Base-by-base conservation (phyloP, 805 yeast species). In the Candida succiphila region DNA sequence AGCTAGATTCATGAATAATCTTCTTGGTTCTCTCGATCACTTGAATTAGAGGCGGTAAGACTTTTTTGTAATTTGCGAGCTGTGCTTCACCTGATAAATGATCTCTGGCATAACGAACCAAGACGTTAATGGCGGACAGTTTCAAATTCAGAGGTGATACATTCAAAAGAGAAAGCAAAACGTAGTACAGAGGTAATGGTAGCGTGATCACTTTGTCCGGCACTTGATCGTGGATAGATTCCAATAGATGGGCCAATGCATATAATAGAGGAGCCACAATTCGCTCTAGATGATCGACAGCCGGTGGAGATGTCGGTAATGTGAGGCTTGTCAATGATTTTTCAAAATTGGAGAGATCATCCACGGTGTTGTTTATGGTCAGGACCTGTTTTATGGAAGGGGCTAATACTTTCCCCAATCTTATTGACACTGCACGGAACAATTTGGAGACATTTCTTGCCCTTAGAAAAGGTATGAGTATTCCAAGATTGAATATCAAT, bases 151-250 rank as follows among this genome's bases (percentile, higher is more conserved):
- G 29, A 31, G 48, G 41, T 29, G 45, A 48, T n/a, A 46, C 37
- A 19, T 42, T 42, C 25, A 55, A 37, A 16, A 51, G 41, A 9
- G 53, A 37, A 9, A 45, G 41, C 17, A 54, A 30, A 10, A 46
- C 45, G 36, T 49, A 54, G 21, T 48, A 48, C 15, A 55, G 29
- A 22, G 58, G 52, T 17, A 37, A 31, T 0, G 57, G 56, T 3
- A 52, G 33, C 4, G 37, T 27, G n/a, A 38, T 33, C 9, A 25
- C 22, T 17, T 34, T 24, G 18, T 33, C 27, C 13, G 18, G 29
- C 15, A 17, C 14, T 3, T 15, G 14, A 7, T 30, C 27, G 19
- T 25, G 24, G n/a, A 39, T 28, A 13, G 34, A 31, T 14, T 38
- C 37, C 8, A 51, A 21, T 8, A 51, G 21, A 24, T 46, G 44